These are phyloP conservation scores for Aspergillus sclerotiicarbonarius DNA, from an alignment of 495 filamentous ascomycete genomes.

Conservation along the genomic window DNA sequence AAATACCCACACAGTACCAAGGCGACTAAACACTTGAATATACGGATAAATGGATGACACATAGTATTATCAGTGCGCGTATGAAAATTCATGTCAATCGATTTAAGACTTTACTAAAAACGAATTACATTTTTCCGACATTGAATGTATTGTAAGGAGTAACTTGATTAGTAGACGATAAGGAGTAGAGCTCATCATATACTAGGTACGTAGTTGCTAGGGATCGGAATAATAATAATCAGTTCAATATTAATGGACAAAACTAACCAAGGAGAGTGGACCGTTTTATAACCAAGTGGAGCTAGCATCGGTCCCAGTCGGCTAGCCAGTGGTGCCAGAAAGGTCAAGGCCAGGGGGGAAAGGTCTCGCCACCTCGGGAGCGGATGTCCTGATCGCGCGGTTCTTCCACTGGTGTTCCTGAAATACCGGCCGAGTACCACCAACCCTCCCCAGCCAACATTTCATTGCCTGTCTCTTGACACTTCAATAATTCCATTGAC, in stretches of 20 bases:
- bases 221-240: background rate
- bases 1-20: no score
- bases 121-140: no score
- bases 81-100: no score
- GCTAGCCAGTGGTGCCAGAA: conserved; percentile 41
- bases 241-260: background rate
- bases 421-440: conserved; percentile 20
- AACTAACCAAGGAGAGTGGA: background rate
- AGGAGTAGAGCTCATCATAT: no score
- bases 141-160: no score
- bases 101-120: no score
- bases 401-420: conserved; percentile 17
- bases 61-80: no score
- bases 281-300: conserved; percentile 14
- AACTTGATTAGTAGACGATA: no score
- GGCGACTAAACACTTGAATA: no score
- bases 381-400: conserved; percentile 21
- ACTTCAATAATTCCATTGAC: background rate
- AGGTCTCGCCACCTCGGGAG: conserved; percentile 46
- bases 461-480: background rate
- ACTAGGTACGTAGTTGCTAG: background rate
- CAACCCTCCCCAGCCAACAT: background rate
- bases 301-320: conserved; percentile 29
- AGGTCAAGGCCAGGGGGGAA: conserved; percentile 25
- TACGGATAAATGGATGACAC: no score